Percentiles rank a stretch among this genome's conserved stretches.
Conservation (phyloP, 192 early-diverging fungal genomes). For the Coemansia sp. region DNA sequence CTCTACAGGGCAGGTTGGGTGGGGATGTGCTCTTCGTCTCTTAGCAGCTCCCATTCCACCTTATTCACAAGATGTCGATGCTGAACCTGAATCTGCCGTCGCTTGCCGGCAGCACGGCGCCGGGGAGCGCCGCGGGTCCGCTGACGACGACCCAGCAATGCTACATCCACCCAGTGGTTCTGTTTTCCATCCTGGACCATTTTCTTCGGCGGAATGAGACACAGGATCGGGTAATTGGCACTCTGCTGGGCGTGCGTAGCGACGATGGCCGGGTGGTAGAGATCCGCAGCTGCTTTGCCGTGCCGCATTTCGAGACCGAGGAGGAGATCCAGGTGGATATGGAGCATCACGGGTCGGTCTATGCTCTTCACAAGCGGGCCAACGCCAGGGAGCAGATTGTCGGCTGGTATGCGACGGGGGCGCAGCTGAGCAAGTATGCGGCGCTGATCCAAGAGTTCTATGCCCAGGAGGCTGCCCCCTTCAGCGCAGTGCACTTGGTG, state of each 20-base stretch:
- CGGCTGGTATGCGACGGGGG: slow-evolving; percentile 87
- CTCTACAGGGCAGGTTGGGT: no score
- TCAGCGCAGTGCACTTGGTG: slow-evolving; percentile 73
- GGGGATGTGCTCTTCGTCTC: no score
- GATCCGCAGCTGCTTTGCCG: slow-evolving; percentile 80
- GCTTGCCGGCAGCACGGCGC: slow-evolving; percentile 18
- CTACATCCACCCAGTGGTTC: slow-evolving; percentile 68
- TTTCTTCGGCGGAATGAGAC: slow-evolving; percentile 77
- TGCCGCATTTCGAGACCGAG: slow-evolving; percentile 71
- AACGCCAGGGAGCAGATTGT: slow-evolving; percentile 86
- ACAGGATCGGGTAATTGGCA: slow-evolving; percentile 82
- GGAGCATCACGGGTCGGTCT: slow-evolving; percentile 83
- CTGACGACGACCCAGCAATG: slow-evolving; percentile 39
- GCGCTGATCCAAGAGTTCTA: slow-evolving; percentile 76
- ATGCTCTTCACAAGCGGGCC: slow-evolving; percentile 79
- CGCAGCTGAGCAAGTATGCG: slow-evolving; percentile 60
- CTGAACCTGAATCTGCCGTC: slow-evolving; percentile 49
- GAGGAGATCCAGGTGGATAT: slow-evolving; percentile 83
- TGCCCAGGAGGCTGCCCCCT: slow-evolving; percentile 68
- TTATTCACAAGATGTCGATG: slow-evolving; percentile 18
- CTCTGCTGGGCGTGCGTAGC: slow-evolving; percentile 80
- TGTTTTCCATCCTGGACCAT: slow-evolving; percentile 92
- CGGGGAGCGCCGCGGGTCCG: slow-evolving; percentile 7
- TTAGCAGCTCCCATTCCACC: no score
- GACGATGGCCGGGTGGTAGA: slow-evolving; percentile 85